Evolutionary conservation across 139 green algal species (phyloP), one percentile per base, ranked within the genome.

Genomic region (Picochlorum sp.): DNA sequence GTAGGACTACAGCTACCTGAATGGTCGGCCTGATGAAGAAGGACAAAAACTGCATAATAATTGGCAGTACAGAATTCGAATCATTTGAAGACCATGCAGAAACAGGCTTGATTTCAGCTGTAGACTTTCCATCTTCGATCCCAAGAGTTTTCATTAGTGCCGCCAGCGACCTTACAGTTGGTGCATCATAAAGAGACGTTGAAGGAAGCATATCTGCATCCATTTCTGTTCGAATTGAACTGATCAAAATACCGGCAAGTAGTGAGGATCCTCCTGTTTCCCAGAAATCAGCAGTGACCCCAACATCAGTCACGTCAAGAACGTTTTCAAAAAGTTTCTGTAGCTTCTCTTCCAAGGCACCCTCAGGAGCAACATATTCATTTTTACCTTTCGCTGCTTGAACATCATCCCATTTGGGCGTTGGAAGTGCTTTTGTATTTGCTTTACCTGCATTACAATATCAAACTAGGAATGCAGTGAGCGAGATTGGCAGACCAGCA

Each of bases 341-440:
- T 2, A 65, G 9, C 20, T 15, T 38, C 16, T n/a, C 20, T 37
- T 65, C 59, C 23, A 65, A 38, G 59, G 21, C 26, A 37, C 10
- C 21, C 45, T 18, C 59, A 44, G 59, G 59, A 57, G 59, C 20
- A 37, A 65, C 46, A 38, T 65, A 65, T 24, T 58, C 50, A 21
- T 58, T 24, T n/a, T 58, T 24, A 41, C 54, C 54, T 30, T 24
- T 24, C 15, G 15, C 15, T 3, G 50, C 15, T 2, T 21, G 50
- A 61, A 15, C 23, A 41, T 10, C 54, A 61, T 18, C 20, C 54
- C 54, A 61, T n/a, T 61, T 24, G 7, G 54, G 54, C 11, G 13
- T 21, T 38, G 54, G 54, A 38, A 61, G 54, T 2, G 54, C 21
- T n/a, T n/a, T 18, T 13, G 10, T 15, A 23, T 61, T 41, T 2